These are phyloP conservation scores for Calonectria montana DNA, from an alignment of 2,329 filamentous ascomycete species.

Conservation along the genomic window DNA sequence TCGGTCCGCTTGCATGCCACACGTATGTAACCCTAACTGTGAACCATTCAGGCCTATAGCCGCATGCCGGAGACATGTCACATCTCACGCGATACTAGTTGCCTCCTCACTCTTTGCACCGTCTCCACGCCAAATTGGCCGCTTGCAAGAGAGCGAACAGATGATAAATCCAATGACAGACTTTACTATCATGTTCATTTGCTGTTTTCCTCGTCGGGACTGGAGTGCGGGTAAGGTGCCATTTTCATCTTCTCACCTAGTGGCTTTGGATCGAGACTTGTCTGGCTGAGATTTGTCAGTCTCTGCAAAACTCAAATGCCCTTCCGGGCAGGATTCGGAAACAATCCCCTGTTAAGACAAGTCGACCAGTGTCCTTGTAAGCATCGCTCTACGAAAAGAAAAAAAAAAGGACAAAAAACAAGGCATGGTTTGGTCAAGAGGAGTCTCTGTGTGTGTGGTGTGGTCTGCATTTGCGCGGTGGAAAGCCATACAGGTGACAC, in stretches of 20 bases:
- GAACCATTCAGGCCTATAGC: neutral
- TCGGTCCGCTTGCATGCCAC: slow-evolving; percentile 4
- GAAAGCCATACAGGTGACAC: neutral
- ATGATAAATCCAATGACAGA: neutral
- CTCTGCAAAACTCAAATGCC: neutral
- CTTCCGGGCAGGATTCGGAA: neutral
- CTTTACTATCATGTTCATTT: too few species aligned
- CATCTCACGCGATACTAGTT: neutral
- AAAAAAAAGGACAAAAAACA: too few species aligned
- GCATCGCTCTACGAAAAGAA: too few species aligned
- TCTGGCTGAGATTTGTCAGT: neutral
- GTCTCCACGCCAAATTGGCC: neutral
- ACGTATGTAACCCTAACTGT: neutral
- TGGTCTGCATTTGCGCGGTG: neutral
- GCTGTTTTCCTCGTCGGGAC: neutral
- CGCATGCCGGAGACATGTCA: neutral
- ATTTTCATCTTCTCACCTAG: neutral
- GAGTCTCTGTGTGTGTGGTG: too few species aligned
- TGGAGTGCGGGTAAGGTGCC: neutral
- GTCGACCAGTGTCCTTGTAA: too few species aligned
- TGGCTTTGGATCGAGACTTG: neutral
- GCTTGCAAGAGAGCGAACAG: neutral
- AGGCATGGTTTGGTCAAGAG: too few species aligned
- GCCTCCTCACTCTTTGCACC: neutral
- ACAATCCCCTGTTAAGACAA: neutral